Conservation (phyloP, 2,329 filamentous ascomycete species). For the Blastomyces parvus region DNA sequence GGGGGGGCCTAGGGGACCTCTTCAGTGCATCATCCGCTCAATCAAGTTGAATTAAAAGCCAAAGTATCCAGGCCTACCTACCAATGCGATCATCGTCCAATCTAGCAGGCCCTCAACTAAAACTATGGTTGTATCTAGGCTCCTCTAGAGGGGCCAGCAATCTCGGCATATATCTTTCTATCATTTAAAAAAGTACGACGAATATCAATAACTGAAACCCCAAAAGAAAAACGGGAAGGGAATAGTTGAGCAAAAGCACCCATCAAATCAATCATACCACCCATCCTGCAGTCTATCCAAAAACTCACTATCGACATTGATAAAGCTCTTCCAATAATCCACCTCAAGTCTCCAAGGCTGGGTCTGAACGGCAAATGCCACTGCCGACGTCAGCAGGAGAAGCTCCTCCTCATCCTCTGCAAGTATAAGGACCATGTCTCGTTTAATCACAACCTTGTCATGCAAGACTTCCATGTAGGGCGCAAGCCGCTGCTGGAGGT, state of each 20-base stretch:
- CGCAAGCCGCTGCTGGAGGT: conserved; percentile 25
- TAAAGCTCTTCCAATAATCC: conserved; percentile 45
- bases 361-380: conserved; percentile 40
- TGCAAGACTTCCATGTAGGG: conserved; percentile 19
- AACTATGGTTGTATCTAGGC: neutral
- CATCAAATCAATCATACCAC: conserved; percentile 11
- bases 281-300: conserved; percentile 33
- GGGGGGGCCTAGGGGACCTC: neutral
- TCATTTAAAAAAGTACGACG: neutral
- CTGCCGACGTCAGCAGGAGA: conserved; percentile 31
- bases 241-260: neutral
- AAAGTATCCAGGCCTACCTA: neutral
- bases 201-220: neutral
- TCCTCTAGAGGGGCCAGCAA: neutral
- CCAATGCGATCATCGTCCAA: neutral
- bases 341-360: conserved; percentile 43
- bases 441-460: conserved; percentile 33
- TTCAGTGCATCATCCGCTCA: neutral
- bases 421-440: conserved; percentile 42
- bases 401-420: conserved; percentile 35
- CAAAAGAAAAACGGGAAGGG: neutral
- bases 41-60: neutral
- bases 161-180: neutral
- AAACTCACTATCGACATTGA: conserved; percentile 40
- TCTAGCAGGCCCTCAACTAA: neutral